Evolutionary conservation across 805 yeast genomes (phyloP).

Genomic region (Brettanomyces anomalus): DNA sequence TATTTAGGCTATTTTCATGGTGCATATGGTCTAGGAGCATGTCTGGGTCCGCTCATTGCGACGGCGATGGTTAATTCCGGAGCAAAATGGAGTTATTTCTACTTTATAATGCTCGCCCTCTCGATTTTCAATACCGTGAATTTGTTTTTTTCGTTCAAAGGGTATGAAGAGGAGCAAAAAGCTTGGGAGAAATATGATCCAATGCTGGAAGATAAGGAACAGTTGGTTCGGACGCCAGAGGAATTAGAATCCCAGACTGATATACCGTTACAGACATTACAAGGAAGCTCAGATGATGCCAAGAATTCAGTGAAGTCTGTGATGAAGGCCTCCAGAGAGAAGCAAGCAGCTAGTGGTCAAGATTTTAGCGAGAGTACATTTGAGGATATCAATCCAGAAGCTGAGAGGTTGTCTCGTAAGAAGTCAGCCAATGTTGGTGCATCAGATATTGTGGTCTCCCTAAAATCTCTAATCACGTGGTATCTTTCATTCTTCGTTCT

Average conservation of each 20-base stretch:
- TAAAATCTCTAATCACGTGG: conserved; percentile 35
- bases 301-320: not conserved
- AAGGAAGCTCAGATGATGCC: not conserved
- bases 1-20: conserved; percentile 61
- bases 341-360: not conserved
- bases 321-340: not conserved
- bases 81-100: conserved; percentile 46
- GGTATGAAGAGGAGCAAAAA: conserved; percentile 37
- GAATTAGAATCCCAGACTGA: not conserved
- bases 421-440: not conserved
- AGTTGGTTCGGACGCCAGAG: not conserved
- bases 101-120: conserved; percentile 37
- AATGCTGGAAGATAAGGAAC: conserved; percentile 3
- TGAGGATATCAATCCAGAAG: conserved; percentile 1
- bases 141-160: conserved; percentile 35
- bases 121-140: conserved; percentile 27
- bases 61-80: conserved; percentile 43
- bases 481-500: conserved; percentile 45
- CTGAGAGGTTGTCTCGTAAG: not conserved
- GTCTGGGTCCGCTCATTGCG: conserved; percentile 57
- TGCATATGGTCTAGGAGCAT: conserved; percentile 64
- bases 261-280: not conserved
- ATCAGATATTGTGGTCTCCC: conserved; percentile 26
- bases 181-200: conserved; percentile 26
- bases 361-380: not conserved